A percentile compares a stretch with the other conserved stretches of the same genome.
phyloP scores from a whole-genome alignment of 2,329 filamentous ascomycete species.

The Aspergillus versicolor region DNA sequence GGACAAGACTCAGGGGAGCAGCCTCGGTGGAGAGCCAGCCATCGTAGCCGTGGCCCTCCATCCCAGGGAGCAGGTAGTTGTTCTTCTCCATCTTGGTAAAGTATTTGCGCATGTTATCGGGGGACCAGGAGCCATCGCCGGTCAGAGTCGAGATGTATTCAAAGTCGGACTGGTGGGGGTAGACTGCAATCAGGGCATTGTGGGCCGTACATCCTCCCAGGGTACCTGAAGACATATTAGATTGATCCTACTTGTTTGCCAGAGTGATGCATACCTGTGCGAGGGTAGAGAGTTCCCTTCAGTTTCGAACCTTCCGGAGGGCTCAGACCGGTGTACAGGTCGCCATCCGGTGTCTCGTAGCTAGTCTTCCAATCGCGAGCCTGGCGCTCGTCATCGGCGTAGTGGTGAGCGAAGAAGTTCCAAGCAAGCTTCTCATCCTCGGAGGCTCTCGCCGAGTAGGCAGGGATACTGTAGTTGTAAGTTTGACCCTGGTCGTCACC shows the following conservation, averaged over 20 bases:
- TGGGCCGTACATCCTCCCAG: constrained; percentile 62
- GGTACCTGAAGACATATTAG: constrained; percentile 28
- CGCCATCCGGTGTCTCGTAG: constrained; percentile 35
- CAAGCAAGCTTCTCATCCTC: constrained; percentile 32
- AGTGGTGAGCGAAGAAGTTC: constrained; percentile 40
- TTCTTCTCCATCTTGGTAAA: constrained; percentile 56
- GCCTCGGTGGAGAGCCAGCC: constrained; percentile 28
- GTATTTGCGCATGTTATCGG: constrained; percentile 59
- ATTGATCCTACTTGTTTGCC: too few species aligned
- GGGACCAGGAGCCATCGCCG: constrained; percentile 59
- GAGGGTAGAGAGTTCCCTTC: too few species aligned
- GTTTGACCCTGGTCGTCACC: constrained; percentile 36
- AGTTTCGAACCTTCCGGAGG: too few species aligned
- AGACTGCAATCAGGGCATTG: constrained; percentile 60
- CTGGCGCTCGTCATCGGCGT: constrained; percentile 29
- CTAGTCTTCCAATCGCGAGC: constrained; percentile 39
- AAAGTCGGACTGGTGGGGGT: constrained; percentile 61
- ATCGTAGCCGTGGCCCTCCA: constrained; percentile 45
- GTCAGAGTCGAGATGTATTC: constrained; percentile 58
- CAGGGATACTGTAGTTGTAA: constrained; percentile 30
- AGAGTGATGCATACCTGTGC: too few species aligned
- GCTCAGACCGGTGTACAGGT: too few species aligned
- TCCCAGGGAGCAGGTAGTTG: constrained; percentile 46
- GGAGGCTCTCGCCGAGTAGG: constrained; percentile 26
- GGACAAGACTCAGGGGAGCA: constrained; percentile 48